Conservation (phyloP, 306 rosid species). For the Vigna hirtella region DNA sequence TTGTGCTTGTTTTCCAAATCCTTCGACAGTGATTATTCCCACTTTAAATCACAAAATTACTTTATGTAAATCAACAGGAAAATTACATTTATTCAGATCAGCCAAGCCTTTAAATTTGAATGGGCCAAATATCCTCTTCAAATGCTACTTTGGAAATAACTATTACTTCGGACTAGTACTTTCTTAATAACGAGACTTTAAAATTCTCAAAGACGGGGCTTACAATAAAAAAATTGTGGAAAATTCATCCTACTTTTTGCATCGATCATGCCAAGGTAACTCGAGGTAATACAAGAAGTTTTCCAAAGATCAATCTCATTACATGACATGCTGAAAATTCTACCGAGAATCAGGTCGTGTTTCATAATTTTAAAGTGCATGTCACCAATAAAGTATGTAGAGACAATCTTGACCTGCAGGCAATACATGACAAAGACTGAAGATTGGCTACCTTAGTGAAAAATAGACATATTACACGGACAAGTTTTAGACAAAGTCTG, state of each 20-base stretch:
- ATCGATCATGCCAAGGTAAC: not conserved
- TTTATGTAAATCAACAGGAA: too few relatives aligned
- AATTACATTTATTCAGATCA: too few relatives aligned
- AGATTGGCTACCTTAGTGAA: not conserved
- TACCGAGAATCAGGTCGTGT: not conserved
- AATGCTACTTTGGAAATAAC: not conserved
- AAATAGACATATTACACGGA: not conserved
- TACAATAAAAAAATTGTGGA: not conserved
- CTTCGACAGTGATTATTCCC: too few relatives aligned
- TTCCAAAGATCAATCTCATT: not conserved
- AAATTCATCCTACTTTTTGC: not conserved
- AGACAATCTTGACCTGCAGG: constrained; percentile 8
- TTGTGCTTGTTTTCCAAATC: too few relatives aligned
- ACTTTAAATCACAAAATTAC: too few relatives aligned
- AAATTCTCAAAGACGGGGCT: not conserved
- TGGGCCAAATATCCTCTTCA: not conserved
- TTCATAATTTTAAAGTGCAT: constrained; percentile 3
- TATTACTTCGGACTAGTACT: not conserved
- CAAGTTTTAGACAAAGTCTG: not conserved
- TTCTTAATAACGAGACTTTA: not conserved
- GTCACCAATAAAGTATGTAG: constrained; percentile 17
- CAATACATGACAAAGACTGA: constrained; percentile 9
- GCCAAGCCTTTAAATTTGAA: too few relatives aligned
- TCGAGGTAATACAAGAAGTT: not conserved
- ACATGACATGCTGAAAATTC: not conserved